phyloP scores from a whole-genome alignment of 148 eudicot species.

The Camellia granthamiana region DNA sequence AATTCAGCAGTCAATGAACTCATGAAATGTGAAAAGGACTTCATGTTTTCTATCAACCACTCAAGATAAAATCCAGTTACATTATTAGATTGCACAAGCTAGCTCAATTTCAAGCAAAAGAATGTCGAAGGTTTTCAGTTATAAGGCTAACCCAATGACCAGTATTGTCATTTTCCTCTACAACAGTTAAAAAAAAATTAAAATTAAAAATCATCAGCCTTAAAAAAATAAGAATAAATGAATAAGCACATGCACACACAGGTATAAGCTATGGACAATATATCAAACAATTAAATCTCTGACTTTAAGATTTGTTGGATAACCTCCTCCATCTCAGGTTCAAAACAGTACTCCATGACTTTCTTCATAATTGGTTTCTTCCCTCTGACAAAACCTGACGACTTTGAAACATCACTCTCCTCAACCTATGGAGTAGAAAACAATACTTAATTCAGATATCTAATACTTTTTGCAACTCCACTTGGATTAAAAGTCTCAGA shows the following conservation, averaged over 20 bases:
- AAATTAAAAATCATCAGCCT: too few species aligned
- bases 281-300: neutral
- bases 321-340: slow-evolving; percentile 99
- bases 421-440: slow-evolving; percentile 55
- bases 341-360: slow-evolving; percentile 94
- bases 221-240: neutral
- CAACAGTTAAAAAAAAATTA: too few species aligned
- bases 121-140: neutral
- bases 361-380: slow-evolving; percentile 62
- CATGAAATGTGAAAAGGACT: neutral
- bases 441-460: slow-evolving; percentile 4
- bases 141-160: too few species aligned
- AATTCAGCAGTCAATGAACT: neutral
- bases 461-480: neutral
- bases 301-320: slow-evolving; percentile 9
- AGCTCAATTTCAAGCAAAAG: neutral
- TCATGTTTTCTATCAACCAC: neutral
- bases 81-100: slow-evolving; percentile 5
- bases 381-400: slow-evolving; percentile 53
- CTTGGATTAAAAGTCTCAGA: neutral
- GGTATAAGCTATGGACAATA: neutral
- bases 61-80: neutral
- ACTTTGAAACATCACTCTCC: slow-evolving; percentile 59
- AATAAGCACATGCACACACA: neutral
- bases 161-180: too few species aligned